Evolutionary conservation across 2,329 filamentous ascomycete genomes (phyloP).

Genomic region (Penicillium sp.): DNA sequence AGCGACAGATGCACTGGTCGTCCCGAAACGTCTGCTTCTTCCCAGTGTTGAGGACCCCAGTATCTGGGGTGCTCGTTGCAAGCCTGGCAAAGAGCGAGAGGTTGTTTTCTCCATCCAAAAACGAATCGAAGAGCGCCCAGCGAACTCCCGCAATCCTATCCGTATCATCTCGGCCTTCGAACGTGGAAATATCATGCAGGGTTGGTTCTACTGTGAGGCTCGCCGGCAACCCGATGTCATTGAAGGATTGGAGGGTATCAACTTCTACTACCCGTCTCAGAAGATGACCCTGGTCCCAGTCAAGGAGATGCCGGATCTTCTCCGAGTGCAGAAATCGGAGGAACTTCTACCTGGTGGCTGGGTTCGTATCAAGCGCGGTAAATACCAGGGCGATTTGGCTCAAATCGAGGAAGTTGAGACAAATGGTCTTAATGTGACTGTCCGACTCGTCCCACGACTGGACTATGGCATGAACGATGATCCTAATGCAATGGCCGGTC

Average conservation of each 20-base stretch:
- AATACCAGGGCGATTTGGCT: constrained; percentile 87
- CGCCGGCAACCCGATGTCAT: constrained; percentile 84
- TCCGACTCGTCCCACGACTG: constrained; percentile 85
- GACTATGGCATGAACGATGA: constrained; percentile 92
- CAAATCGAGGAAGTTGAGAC: constrained; percentile 91
- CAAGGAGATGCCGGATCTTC: constrained; percentile 96
- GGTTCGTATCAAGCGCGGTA: constrained; percentile 81
- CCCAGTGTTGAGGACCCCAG: constrained; percentile 94
- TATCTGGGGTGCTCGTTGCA: constrained; percentile 93
- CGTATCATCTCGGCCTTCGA: constrained; percentile 91
- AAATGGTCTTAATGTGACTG: constrained; percentile 85
- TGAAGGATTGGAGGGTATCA: constrained; percentile 78
- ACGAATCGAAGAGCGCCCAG: constrained; percentile 75
- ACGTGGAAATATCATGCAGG: constrained; percentile 84
- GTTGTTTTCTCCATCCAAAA: constrained; percentile 87
- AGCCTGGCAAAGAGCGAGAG: constrained; percentile 93
- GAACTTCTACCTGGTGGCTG: constrained; percentile 85
- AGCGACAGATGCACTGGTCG: constrained; percentile 71
- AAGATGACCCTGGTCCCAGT: constrained; percentile 90
- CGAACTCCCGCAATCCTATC: constrained; percentile 76
- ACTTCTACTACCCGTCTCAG: constrained; percentile 85
- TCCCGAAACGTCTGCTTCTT: constrained; percentile 83
- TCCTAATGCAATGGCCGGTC: constrained; percentile 52
- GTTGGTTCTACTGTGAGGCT: constrained; percentile 94
- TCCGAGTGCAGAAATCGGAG: constrained; percentile 85